phyloP scores from a whole-genome alignment of 164 flowering plant genomes.

The Stephania cephalantha region DNA sequence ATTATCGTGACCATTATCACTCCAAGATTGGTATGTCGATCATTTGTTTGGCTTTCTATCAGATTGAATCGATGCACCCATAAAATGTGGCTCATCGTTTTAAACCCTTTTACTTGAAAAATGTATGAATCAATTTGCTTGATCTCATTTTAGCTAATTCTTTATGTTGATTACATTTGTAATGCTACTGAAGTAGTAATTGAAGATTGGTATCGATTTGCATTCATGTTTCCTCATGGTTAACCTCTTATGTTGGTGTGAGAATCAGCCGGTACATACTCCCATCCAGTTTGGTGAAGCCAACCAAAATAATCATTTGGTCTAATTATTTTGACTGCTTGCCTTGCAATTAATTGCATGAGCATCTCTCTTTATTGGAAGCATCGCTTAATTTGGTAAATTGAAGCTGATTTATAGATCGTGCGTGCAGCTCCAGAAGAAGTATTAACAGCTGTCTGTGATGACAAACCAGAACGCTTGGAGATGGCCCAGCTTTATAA shows the following conservation, averaged over 20 bases:
- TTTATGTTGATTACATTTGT: too few relatives aligned
- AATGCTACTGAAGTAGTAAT: background rate
- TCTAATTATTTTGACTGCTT: background rate
- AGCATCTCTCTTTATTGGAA: background rate
- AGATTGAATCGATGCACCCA: background rate
- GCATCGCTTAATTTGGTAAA: background rate
- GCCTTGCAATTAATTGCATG: background rate
- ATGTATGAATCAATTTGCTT: too few relatives aligned
- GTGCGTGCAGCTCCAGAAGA: constrained; percentile 50
- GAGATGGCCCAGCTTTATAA: constrained; percentile 51
- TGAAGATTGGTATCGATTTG: too few relatives aligned
- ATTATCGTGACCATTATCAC: background rate
- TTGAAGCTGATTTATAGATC: background rate
- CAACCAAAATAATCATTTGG: background rate
- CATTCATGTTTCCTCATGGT: background rate
- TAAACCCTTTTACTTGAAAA: too few relatives aligned
- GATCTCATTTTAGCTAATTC: too few relatives aligned
- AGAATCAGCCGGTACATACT: background rate
- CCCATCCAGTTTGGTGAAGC: background rate
- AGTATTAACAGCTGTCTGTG: constrained; percentile 37
- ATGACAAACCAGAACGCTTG: constrained; percentile 40
- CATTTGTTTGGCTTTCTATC: background rate
- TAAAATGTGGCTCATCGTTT: too few relatives aligned
- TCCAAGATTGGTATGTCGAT: background rate
- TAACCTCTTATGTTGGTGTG: background rate